A percentile compares a stretch with the other conserved stretches of the same genome.
Evolutionary conservation across 1,284 basidiomycete genomes (phyloP).

Genomic region (Schizophyllum amplum): DNA sequence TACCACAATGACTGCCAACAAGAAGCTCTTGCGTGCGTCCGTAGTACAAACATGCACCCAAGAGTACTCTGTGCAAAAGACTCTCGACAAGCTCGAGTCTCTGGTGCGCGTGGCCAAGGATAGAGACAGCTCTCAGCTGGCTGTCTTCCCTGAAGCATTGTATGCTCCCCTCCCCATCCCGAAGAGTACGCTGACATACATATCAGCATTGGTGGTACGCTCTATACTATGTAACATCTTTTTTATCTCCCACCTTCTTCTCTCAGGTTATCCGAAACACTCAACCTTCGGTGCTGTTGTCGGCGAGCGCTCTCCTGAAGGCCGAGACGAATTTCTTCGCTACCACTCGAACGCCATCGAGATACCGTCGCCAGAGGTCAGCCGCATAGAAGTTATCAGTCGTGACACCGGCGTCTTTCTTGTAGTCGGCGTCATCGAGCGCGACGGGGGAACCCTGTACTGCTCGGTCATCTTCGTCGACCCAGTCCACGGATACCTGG

Average conservation of each 20-base stretch:
- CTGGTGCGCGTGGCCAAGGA: slow-evolving; percentile 43
- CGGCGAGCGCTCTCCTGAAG: slow-evolving; percentile 42
- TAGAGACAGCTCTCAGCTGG: slow-evolving; percentile 44
- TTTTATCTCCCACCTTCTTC: slow-evolving; percentile 25
- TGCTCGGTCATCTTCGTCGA: slow-evolving; percentile 64
- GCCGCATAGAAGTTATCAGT: slow-evolving; percentile 43
- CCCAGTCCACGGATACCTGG: slow-evolving; percentile 46
- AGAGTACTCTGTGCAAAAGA: slow-evolving; percentile 43
- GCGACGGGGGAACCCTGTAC: slow-evolving; percentile 58
- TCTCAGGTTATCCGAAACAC: slow-evolving; percentile 62
- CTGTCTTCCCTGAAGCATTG: slow-evolving; percentile 71
- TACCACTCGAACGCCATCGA: slow-evolving; percentile 52
- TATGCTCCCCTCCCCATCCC: slow-evolving; percentile 25
- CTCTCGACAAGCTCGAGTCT: slow-evolving; percentile 48
- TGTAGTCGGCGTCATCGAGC: slow-evolving; percentile 64
- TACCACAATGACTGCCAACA: background rate
- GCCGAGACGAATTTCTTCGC: slow-evolving; percentile 53
- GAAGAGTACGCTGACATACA: slow-evolving; percentile 3
- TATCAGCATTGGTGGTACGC: slow-evolving; percentile 2
- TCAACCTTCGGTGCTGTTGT: slow-evolving; percentile 52
- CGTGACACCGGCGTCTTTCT: slow-evolving; percentile 47
- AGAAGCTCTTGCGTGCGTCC: slow-evolving; percentile 30
- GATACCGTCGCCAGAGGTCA: slow-evolving; percentile 42
- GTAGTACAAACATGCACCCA: slow-evolving; percentile 50
- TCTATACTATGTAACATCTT: background rate